These are phyloP conservation scores for Colletotrichum sp. DNA, from an alignment of 2,329 filamentous ascomycete genomes.

Conservation along the genomic window DNA sequence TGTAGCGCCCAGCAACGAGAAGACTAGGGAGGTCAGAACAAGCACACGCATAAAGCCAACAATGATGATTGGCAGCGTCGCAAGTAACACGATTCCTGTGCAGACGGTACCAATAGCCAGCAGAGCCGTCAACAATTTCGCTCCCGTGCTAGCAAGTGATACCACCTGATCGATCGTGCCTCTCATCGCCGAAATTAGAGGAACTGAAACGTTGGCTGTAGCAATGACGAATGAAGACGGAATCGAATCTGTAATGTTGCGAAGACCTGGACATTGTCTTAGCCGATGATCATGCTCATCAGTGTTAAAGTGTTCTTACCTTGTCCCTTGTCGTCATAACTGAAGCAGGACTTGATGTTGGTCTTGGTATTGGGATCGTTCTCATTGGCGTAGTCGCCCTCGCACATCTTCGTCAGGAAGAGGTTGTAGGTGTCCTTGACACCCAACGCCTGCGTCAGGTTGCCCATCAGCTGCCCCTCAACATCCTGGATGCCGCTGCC, in stretches of 20 bases:
- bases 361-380: conserved; percentile 14
- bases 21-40: conserved; percentile 11
- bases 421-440: conserved; percentile 26
- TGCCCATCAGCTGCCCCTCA: conserved; percentile 25
- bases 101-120: conserved; percentile 21
- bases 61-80: conserved; percentile 20
- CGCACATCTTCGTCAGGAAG: conserved; percentile 25
- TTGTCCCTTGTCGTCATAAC: conserved; percentile 9
- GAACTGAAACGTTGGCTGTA: conserved; percentile 26
- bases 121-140: conserved; percentile 22
- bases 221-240: conserved; percentile 24
- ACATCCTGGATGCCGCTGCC: conserved; percentile 24
- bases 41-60: conserved; percentile 15
- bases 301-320: neutral
- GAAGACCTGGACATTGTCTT: conserved; percentile 16
- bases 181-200: conserved; percentile 22
- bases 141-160: conserved; percentile 16
- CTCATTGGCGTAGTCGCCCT: conserved; percentile 20
- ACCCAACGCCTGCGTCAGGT: conserved; percentile 23
- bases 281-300: neutral
- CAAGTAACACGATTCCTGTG: conserved; percentile 21
- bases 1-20: conserved; percentile 9
- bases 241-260: conserved; percentile 25
- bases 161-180: conserved; percentile 19
- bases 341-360: conserved; percentile 7